Evolutionary conservation across 345 rosid genomes (phyloP).

Genomic region (Euphorbia pulcherrima): DNA sequence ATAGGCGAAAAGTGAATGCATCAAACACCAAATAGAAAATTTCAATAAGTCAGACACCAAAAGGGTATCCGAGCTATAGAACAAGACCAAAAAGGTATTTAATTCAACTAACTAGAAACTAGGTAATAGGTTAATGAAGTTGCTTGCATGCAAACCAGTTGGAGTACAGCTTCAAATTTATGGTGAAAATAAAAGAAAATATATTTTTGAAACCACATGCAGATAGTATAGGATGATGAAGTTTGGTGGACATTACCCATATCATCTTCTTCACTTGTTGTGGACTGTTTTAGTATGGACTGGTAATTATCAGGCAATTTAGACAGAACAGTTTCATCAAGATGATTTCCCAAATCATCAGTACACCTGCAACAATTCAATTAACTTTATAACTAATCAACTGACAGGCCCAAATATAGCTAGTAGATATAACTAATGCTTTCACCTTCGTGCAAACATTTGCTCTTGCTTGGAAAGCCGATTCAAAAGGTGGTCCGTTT

Average conservation of each 20-base stretch:
- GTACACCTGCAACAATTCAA: conserved; percentile 40
- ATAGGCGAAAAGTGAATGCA: too few relatives aligned
- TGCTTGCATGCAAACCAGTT: not conserved
- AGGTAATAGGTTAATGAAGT: not conserved
- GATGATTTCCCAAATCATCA: conserved; percentile 16
- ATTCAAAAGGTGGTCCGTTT: conserved; percentile 42
- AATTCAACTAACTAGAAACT: not conserved
- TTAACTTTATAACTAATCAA: not conserved
- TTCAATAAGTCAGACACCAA: too few relatives aligned
- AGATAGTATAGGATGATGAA: not conserved
- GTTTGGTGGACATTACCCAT: conserved; percentile 50
- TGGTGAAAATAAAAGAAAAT: not conserved
- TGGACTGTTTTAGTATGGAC: conserved; percentile 64
- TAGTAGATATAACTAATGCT: not conserved
- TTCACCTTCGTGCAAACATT: conserved; percentile 57
- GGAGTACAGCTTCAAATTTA: not conserved
- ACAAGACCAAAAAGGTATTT: too few relatives aligned
- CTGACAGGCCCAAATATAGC: not conserved
- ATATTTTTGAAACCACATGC: not conserved
- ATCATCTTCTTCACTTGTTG: conserved; percentile 73
- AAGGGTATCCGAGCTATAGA: too few relatives aligned
- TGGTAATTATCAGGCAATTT: conserved; percentile 78
- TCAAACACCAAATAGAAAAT: too few relatives aligned
- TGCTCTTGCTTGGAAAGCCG: conserved; percentile 65
- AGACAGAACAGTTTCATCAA: conserved; percentile 49